phyloP scores from a whole-genome alignment of 192 early-diverging fungal species.

The Coemansia sp. region DNA sequence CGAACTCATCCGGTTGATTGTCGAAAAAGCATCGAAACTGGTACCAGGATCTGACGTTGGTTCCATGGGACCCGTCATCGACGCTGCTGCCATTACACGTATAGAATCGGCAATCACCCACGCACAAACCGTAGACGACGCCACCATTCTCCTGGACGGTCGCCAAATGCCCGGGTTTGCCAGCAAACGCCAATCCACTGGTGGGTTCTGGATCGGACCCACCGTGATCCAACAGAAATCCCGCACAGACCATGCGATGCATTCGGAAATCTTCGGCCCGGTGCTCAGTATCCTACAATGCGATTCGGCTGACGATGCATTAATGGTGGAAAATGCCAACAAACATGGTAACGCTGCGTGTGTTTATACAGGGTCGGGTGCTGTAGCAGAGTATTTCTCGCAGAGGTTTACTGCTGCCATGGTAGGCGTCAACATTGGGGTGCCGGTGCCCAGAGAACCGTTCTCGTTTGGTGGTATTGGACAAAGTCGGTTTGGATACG shows the following conservation, averaged over 20 bases:
- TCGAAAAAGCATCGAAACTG: conserved; percentile 59
- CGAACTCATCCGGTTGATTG: conserved; percentile 61
- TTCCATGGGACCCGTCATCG: conserved; percentile 77
- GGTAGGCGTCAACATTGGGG: conserved; percentile 78
- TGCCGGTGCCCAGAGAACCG: conserved; percentile 72
- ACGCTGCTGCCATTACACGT: conserved; percentile 59
- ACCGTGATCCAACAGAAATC: conserved; percentile 65
- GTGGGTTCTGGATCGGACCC: conserved; percentile 75
- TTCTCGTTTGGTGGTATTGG: conserved; percentile 83
- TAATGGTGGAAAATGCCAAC: conserved; percentile 74
- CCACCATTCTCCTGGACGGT: conserved; percentile 71
- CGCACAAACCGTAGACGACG: conserved; percentile 56
- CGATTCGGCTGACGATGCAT: conserved; percentile 60
- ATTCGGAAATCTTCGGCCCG: conserved; percentile 84
- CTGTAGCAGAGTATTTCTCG: conserved; percentile 66
- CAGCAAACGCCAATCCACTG: conserved; percentile 25
- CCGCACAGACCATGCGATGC: conserved; percentile 62
- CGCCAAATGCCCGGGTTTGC: conserved; percentile 45
- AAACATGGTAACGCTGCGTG: conserved; percentile 71
- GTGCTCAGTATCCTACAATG: conserved; percentile 67
- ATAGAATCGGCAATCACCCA: conserved; percentile 63
- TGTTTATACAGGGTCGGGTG: conserved; percentile 66
- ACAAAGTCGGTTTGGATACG: conserved; percentile 64
- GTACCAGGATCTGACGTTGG: conserved; percentile 54
- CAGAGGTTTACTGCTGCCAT: conserved; percentile 73